These are phyloP conservation scores for Colletotrichum endophyticum DNA, from an alignment of 2,329 filamentous ascomycete species.

Conservation along the genomic window DNA sequence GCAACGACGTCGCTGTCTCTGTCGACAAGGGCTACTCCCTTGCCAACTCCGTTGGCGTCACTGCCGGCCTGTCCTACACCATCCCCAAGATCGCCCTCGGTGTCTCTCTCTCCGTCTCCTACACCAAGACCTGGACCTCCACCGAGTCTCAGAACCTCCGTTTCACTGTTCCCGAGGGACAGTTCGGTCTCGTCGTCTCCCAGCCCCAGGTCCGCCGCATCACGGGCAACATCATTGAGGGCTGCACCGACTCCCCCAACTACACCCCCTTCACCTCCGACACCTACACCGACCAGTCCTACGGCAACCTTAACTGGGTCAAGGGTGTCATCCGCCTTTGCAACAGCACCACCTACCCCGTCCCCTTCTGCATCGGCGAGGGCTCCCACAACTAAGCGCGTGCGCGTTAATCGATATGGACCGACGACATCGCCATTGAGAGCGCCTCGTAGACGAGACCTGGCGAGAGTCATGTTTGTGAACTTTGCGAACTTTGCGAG, in stretches of 20 bases:
- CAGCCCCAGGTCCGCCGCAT: constrained; percentile 37
- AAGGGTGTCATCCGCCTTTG: constrained; percentile 43
- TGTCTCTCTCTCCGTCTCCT: constrained; percentile 25
- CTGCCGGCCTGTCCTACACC: constrained; percentile 18
- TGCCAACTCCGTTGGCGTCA: constrained; percentile 33
- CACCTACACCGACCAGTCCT: constrained; percentile 35
- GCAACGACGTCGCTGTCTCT: constrained; percentile 31
- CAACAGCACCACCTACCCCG: constrained; percentile 36
- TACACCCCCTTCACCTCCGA: constrained; percentile 35
- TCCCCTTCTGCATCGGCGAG: constrained; percentile 40
- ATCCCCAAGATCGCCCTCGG: constrained; percentile 29
- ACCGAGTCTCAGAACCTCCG: constrained; percentile 32
- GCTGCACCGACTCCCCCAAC: constrained; percentile 34
- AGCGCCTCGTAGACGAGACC: not conserved
- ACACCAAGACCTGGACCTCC: constrained; percentile 34
- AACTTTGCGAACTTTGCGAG: constrained; percentile 1
- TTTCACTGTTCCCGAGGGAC: constrained; percentile 36
- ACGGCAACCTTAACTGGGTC: constrained; percentile 39
- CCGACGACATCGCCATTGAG: not conserved
- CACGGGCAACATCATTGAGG: constrained; percentile 37
- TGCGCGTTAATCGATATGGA: not conserved
- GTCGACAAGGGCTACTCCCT: constrained; percentile 37
- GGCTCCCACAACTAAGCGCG: constrained; percentile 23
- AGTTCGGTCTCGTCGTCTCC: constrained; percentile 43
- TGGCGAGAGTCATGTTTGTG: not conserved